Evolutionary conservation across 129 eudicot genomes (phyloP).

Genomic region (Flaveria sonorensis): DNA sequence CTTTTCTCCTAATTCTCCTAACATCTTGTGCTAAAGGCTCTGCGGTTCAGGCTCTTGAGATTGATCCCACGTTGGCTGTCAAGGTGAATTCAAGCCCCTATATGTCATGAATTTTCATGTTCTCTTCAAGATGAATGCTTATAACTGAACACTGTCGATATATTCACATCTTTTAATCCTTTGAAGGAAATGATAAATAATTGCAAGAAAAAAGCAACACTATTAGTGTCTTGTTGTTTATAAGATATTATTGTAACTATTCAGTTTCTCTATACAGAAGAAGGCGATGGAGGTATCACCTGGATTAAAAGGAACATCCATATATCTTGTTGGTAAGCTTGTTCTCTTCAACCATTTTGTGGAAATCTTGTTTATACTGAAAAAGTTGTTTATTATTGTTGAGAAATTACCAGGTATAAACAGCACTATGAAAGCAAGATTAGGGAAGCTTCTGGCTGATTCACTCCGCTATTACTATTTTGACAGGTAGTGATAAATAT

Average conservation of each 20-base stretch:
- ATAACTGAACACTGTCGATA: neutral
- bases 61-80: slow-evolving; percentile 44
- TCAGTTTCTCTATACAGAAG: slow-evolving; percentile 60
- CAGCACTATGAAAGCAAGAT: slow-evolving; percentile 56
- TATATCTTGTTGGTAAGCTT: slow-evolving; percentile 82
- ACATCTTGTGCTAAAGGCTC: slow-evolving; percentile 37
- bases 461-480: slow-evolving; percentile 78
- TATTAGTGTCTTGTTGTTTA: slow-evolving; percentile 13
- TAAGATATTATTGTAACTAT: slow-evolving; percentile 40
- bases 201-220: neutral
- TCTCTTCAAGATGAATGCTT: neutral
- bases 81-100: slow-evolving; percentile 49
- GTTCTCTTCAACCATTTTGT: neutral
- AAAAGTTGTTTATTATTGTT: slow-evolving; percentile 5
- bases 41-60: slow-evolving; percentile 38
- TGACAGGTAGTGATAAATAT: slow-evolving; percentile 61
- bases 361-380: slow-evolving; percentile 1
- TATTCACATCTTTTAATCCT: slow-evolving; percentile 10
- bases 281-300: slow-evolving; percentile 68
- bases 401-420: slow-evolving; percentile 55
- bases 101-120: neutral
- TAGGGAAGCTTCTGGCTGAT: slow-evolving; percentile 81
- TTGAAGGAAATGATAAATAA: slow-evolving; percentile 1
- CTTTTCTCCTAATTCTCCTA: neutral
- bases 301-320: slow-evolving; percentile 83